phyloP scores from a whole-genome alignment of 257 asterid genomes.

The Cruciata laevipes region DNA sequence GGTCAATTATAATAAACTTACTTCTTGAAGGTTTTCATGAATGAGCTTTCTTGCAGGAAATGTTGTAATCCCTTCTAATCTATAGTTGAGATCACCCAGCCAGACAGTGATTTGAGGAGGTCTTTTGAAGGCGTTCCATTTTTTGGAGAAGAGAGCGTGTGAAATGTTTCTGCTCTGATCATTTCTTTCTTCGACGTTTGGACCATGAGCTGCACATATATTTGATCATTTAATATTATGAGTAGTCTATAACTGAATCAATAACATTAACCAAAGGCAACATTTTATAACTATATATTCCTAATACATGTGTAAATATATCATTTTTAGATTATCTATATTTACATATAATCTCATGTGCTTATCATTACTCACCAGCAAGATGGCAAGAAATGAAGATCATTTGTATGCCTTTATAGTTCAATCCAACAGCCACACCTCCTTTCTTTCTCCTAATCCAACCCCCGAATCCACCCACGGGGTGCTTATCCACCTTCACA shows the following conservation, averaged over 20 bases:
- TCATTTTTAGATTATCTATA: too few species aligned
- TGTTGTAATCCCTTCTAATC: conserved; percentile 45
- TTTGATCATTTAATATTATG: too few species aligned
- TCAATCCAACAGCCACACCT: conserved; percentile 50
- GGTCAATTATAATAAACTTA: conserved; percentile 14
- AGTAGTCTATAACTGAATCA: too few species aligned
- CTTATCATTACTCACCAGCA: conserved; percentile 34
- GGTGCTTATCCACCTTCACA: conserved; percentile 48
- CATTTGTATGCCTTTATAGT: conserved; percentile 42
- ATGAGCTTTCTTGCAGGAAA: conserved; percentile 53
- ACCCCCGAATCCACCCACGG: conserved; percentile 55
- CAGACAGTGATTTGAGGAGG: conserved; percentile 51
- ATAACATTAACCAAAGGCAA: too few species aligned
- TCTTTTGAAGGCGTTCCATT: conserved; percentile 35
- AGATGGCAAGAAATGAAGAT: conserved; percentile 65
- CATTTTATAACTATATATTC: too few species aligned
- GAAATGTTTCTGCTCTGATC: conserved; percentile 46
- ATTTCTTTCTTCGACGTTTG: conserved; percentile 56
- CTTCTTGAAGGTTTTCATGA: conserved; percentile 38
- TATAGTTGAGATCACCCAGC: conserved; percentile 73
- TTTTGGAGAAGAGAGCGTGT: conserved; percentile 43
- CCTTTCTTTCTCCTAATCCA: conserved; percentile 66
- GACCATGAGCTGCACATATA: conserved; percentile 49
- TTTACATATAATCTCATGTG: too few species aligned
- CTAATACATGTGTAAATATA: too few species aligned